Evolutionary conservation across 495 filamentous ascomycete species (phyloP), one percentile per base, ranked within the genome.

Genomic region (Annulohypoxylon bovei): DNA sequence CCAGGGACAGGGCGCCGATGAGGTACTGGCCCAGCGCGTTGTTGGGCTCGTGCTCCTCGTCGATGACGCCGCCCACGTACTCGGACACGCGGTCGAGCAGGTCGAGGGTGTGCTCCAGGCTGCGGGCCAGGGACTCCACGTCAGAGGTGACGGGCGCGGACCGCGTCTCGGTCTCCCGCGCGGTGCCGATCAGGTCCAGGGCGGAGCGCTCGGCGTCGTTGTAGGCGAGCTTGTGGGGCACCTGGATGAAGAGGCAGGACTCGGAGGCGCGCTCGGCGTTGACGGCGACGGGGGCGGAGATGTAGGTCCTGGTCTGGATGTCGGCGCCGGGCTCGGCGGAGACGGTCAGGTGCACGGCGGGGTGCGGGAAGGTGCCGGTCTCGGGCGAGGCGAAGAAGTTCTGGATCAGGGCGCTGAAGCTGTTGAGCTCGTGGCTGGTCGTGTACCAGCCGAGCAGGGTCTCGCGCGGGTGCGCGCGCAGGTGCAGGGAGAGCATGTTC

Each of bases 321-420:
- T 94, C 88, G 78, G 92, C 83, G 69, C 93, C 93, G 28, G 95
- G 86, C 65, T 91, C 89, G 52, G 95, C 98, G 47, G 89, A 92
- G 58, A 98, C 91, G 65, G 95, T 99, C 75, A 99, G 84, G 84
- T 99, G 95, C 11, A 99, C 92, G 54, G 95, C 94, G 7, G 95
- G 95, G 83, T 97, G 92, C 49, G 95, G 95, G 84, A 91, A 98
- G 44, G 95, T 99, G 67, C 95, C 95, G 40, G 97, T 96, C 66
- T 95, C 95, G 77, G 96, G 93, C 67, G 92, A 92, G 70, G 93
- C 93, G 86, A 98, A 99, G 86, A 99, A 99, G 84, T 99, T 99
- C 83, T 99, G 95, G 81, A 99, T 99, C 70, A 99, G 89, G 62
- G 95, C 95, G 74, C 89, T 92, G 88, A 98, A 99, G 72, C 92